Evolutionary conservation across 768 basidiomycete genomes (phyloP), one percentile per base, ranked within the genome.

Genomic region (Tylopilus vinaceipallidus): DNA sequence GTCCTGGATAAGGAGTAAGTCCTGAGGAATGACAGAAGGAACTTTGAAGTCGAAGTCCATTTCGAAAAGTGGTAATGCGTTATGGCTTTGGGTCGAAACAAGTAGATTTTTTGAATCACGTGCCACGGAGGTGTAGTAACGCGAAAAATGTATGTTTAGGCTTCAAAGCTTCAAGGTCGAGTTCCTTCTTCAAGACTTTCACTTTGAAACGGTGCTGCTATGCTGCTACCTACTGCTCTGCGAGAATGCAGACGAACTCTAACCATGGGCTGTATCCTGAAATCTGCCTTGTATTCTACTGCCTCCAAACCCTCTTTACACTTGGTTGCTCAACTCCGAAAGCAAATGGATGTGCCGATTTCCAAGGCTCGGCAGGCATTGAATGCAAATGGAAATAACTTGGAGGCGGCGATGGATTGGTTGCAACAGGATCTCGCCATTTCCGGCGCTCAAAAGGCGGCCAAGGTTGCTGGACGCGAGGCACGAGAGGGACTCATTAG

Each of bases 351-450:
- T 41, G 88, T 93, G 42, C 90, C 94, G 8, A 83, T 98, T 56
- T 75, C 79, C 38, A 92, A 93, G 72, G 95, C 95, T 26, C 82
- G 87, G 32, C 89, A 95, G 66, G 95, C 95, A 3, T 86, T 98
- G 45, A 65, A 69, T 44, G 82, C 84, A 23, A 77, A 82, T 26
- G 78, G 84, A 62, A 88, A 90, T 72, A 81, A 92, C 66, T 61
- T 97, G 45, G 66, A 82, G 14, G 77, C 67, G 20, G 93, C 95
- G 11, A 71, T 95, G 51, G 71, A 75, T 60, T 98, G 92, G 90
- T 79, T 98, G 30, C 72, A 87, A 58, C 77, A 83, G 48, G 90
- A 95, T 67, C 75, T 88, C 24, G 73, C 74, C 3, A 71, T 75
- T 29, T 81, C 86, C 0, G 91, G 92, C 5, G 83, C 82, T 16